phyloP scores from a whole-genome alignment of 2,329 filamentous ascomycete species.

The Elsinoe arachidis region DNA sequence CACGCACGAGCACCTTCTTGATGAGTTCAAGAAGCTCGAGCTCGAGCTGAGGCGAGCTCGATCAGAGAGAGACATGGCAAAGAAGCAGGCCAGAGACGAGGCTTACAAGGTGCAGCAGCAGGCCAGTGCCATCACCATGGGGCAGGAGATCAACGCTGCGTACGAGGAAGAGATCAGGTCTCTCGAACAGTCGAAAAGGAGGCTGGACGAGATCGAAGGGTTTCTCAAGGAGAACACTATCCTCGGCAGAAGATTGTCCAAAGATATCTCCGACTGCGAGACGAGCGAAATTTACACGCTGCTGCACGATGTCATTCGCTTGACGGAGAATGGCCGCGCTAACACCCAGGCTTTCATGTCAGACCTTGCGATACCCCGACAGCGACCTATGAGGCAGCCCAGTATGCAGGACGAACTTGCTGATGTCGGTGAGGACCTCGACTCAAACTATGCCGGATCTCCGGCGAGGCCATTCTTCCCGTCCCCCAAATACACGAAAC shows the following conservation, averaged over 20 bases:
- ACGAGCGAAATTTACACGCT: background rate
- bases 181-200: background rate
- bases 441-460: background rate
- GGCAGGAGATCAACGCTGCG: background rate
- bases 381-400: background rate
- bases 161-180: background rate
- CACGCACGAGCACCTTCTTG: background rate
- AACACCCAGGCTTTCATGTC: background rate
- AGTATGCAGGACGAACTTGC: background rate
- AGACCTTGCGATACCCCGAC: background rate
- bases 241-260: background rate
- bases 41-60: background rate
- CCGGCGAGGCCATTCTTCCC: background rate
- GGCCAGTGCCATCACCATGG: background rate
- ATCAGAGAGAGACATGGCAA: background rate
- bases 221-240: background rate
- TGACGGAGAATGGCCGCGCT: background rate
- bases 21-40: conserved; percentile 4
- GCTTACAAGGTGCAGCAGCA: background rate
- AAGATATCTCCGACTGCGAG: background rate
- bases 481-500: background rate
- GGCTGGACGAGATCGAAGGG: background rate
- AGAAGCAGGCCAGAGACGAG: background rate
- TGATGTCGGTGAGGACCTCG: background rate
- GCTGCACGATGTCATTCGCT: background rate